phyloP scores from a whole-genome alignment of 1,139 yeast genomes.

The Suhomyces terraborum region DNA sequence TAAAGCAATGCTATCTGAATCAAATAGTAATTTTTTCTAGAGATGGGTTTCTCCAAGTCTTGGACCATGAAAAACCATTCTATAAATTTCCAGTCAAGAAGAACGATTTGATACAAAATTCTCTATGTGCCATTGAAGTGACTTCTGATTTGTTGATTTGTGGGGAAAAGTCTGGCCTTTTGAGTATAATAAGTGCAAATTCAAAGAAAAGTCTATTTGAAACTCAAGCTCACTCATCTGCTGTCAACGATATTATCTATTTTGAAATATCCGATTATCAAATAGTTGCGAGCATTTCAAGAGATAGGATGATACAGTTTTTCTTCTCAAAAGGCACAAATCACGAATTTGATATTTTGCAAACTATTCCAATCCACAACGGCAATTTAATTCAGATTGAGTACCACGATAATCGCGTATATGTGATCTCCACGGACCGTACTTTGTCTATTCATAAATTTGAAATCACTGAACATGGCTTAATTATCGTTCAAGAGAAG shows the following conservation, averaged over 20 bases:
- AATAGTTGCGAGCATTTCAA: conserved; percentile 49
- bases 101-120: conserved; percentile 31
- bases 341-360: conserved; percentile 50
- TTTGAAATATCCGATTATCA: conserved; percentile 27
- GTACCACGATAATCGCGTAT: conserved; percentile 35
- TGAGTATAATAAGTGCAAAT: conserved; percentile 26
- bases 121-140: conserved; percentile 31
- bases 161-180: conserved; percentile 53
- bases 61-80: conserved; percentile 19
- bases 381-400: conserved; percentile 50
- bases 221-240: conserved; percentile 52
- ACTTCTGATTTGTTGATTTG: conserved; percentile 27
- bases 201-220: conserved; percentile 19
- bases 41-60: conserved; percentile 37
- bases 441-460: conserved; percentile 55
- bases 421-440: conserved; percentile 61
- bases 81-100: conserved; percentile 24
- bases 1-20: conserved; percentile 31
- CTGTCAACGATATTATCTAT: conserved; percentile 44
- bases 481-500: conserved; percentile 40
- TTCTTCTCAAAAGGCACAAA: conserved; percentile 27
- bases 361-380: conserved; percentile 59
- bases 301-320: conserved; percentile 65
- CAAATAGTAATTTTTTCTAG: conserved; percentile 43
- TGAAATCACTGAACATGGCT: conserved; percentile 21